Conservation (phyloP, 495 filamentous ascomycete species). For the Geopyxis carbonaria region DNA sequence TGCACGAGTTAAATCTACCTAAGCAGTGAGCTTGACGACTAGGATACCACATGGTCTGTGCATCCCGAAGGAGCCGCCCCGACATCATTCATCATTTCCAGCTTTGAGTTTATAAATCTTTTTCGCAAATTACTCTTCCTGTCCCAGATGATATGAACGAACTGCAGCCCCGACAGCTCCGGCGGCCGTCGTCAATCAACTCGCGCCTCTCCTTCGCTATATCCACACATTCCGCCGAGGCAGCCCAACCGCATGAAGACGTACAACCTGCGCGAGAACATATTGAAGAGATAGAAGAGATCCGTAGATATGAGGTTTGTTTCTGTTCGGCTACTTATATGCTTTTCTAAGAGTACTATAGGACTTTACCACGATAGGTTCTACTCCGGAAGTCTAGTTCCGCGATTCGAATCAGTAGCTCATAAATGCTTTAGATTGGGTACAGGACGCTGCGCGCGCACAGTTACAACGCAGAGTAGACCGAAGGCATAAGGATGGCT, state of each 20-base stretch:
- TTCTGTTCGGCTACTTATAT: constrained; percentile 15
- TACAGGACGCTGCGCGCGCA: constrained; percentile 89
- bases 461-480: constrained; percentile 58
- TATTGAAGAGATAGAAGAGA: constrained; percentile 89
- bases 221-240: constrained; percentile 28
- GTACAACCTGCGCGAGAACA: constrained; percentile 41
- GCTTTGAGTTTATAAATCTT: too few species aligned
- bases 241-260: constrained; percentile 17
- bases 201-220: constrained; percentile 51
- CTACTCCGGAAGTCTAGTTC: constrained; percentile 6
- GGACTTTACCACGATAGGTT: constrained; percentile 88
- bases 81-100: too few species aligned
- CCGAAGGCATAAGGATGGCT: constrained; percentile 53
- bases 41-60: too few species aligned
- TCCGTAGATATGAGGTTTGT: constrained; percentile 81
- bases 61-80: too few species aligned
- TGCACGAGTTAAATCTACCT: too few species aligned
- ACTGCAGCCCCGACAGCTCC: constrained; percentile 40
- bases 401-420: constrained; percentile 10
- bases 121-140: neutral
- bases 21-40: too few species aligned
- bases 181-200: constrained; percentile 34
- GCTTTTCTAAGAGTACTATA: constrained; percentile 18
- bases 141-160: constrained; percentile 46
- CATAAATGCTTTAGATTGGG: constrained; percentile 51